Percentiles rank a stretch among this genome's conserved stretches.
These are phyloP conservation scores for Colletotrichum noveboracense DNA, from an alignment of 2,329 filamentous ascomycete genomes.

Conservation along the genomic window DNA sequence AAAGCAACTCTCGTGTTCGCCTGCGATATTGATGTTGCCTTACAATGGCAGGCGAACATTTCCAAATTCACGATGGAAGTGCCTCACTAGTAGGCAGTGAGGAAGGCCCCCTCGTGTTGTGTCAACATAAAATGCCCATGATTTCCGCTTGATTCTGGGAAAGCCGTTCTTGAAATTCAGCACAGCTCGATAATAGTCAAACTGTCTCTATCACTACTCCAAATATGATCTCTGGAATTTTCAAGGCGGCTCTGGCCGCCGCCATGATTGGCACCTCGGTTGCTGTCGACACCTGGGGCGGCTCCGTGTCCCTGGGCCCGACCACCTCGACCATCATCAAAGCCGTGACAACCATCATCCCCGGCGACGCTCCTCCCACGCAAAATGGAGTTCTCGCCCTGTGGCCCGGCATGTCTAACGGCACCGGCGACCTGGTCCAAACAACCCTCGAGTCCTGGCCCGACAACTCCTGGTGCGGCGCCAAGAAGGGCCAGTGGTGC, in stretches of 20 bases:
- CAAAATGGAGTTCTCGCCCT: conserved; percentile 44
- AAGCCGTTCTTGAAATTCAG: background rate
- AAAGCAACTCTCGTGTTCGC: background rate
- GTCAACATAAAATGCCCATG: background rate
- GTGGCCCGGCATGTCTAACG: conserved; percentile 50
- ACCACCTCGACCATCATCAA: conserved; percentile 35
- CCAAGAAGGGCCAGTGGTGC: conserved; percentile 39
- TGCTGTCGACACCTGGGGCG: background rate
- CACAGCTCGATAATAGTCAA: background rate
- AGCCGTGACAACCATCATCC: conserved; percentile 44
- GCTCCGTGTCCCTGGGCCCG: conserved; percentile 11
- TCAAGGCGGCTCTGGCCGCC: background rate
- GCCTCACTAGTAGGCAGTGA: background rate
- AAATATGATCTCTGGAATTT: background rate
- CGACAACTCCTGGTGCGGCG: conserved; percentile 46
- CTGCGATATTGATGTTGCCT: background rate
- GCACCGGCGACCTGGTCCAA: conserved; percentile 47
- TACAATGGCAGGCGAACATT: background rate
- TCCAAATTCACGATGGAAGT: background rate
- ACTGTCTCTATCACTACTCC: background rate
- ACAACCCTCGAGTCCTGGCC: conserved; percentile 46
- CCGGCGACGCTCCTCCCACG: conserved; percentile 38
- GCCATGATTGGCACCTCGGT: background rate
- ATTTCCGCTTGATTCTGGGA: background rate
- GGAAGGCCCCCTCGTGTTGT: background rate